Percentiles rank a stretch among this genome's conserved stretches.
Conservation (phyloP, 768 basidiomycete genomes). For the Leccinum aurantiacum region DNA sequence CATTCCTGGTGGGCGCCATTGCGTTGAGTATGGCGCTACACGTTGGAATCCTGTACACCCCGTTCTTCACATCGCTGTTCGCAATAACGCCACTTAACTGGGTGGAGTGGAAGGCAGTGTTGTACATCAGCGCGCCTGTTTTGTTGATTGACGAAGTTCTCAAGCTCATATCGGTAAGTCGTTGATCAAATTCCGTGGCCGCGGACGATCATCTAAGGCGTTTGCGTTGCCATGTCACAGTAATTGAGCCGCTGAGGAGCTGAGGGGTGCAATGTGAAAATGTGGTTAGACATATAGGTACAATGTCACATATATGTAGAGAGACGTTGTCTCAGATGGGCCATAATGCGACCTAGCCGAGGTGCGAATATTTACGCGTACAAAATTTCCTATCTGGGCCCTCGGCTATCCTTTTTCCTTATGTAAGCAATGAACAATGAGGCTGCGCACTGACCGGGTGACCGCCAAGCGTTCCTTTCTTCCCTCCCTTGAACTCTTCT, state of each 20-base stretch:
- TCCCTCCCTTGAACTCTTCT: neutral
- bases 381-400: neutral
- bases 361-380: neutral
- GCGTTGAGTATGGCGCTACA: constrained; percentile 90
- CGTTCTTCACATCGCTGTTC: constrained; percentile 90
- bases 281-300: constrained; percentile 1
- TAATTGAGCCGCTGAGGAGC: constrained; percentile 57
- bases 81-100: constrained; percentile 93
- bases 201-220: constrained; percentile 1
- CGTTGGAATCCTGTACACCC: constrained; percentile 94
- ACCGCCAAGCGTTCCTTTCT: neutral
- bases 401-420: neutral
- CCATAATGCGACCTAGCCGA: neutral
- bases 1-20: constrained; percentile 88
- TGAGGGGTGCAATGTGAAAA: constrained; percentile 25
- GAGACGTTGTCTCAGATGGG: neutral
- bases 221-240: constrained; percentile 42
- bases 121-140: constrained; percentile 86
- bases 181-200: neutral
- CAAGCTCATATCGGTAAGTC: constrained; percentile 75
- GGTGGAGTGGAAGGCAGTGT: constrained; percentile 92
- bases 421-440: neutral
- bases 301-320: neutral
- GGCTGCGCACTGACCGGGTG: neutral
- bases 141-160: constrained; percentile 86